Percentiles rank a stretch among this genome's conserved stretches.
phyloP scores from a whole-genome alignment of 176 grass and related monocot species.

The Cenchrus purpureus region DNA sequence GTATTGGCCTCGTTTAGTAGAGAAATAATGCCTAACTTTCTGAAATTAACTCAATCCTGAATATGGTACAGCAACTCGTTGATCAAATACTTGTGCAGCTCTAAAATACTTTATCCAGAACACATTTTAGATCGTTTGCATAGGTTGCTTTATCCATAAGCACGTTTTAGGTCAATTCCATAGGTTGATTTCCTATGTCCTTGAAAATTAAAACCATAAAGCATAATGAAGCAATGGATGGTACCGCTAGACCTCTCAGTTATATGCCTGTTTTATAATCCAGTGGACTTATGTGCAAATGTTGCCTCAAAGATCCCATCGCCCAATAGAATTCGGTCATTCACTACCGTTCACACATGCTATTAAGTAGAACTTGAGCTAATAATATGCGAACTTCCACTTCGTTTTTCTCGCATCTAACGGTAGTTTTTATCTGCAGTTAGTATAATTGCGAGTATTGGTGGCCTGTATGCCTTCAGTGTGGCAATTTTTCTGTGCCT shows the following conservation, averaged over 20 bases:
- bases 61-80: not conserved
- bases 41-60: slow-evolving; percentile 13
- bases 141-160: not conserved
- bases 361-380: not conserved
- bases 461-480: slow-evolving; percentile 87
- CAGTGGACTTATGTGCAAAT: not conserved
- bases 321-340: no score
- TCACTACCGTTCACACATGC: not conserved
- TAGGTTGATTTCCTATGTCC: not conserved
- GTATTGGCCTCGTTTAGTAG: not conserved
- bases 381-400: not conserved
- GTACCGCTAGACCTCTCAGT: not conserved
- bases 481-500: slow-evolving; percentile 80
- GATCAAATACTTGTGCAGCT: slow-evolving; percentile 3
- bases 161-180: not conserved
- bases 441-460: slow-evolving; percentile 83
- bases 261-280: slow-evolving; percentile 1
- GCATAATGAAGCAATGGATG: not conserved
- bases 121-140: not conserved
- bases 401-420: slow-evolving; percentile 39
- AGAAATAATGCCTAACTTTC: slow-evolving; percentile 4
- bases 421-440: slow-evolving; percentile 57
- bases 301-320: not conserved
- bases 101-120: slow-evolving; percentile 6
- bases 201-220: slow-evolving; percentile 25